Evolutionary conservation across 2,329 filamentous ascomycete genomes (phyloP).

Genomic region (Xylariales sp.): DNA sequence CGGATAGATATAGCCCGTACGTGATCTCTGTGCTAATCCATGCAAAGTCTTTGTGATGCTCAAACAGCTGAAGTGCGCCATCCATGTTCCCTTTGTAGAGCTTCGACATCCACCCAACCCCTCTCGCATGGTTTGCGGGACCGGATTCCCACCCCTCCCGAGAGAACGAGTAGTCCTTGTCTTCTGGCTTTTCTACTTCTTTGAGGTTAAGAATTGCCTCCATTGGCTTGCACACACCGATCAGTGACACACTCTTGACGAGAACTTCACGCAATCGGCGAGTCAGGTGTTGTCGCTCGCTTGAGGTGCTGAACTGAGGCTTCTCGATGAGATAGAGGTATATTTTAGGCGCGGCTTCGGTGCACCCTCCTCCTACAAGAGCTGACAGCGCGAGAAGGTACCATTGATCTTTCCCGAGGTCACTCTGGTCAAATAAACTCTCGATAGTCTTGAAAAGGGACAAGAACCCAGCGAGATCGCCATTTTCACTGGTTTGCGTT

Average conservation of each 20-base stretch:
- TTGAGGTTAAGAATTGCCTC: constrained; percentile 55
- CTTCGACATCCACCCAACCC: constrained; percentile 49
- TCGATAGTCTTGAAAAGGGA: too few relatives aligned
- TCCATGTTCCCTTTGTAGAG: constrained; percentile 48
- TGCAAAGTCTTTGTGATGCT: constrained; percentile 33
- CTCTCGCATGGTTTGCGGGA: constrained; percentile 47
- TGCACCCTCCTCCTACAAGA: too few relatives aligned
- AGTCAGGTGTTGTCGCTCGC: constrained; percentile 41
- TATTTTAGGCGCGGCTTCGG: constrained; percentile 46
- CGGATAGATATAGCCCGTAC: constrained; percentile 54
- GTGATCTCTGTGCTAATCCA: constrained; percentile 52
- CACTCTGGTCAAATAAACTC: too few relatives aligned
- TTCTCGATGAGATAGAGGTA: constrained; percentile 51
- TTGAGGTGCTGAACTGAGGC: constrained; percentile 36
- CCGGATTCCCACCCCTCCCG: constrained; percentile 57
- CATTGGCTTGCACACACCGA: constrained; percentile 60
- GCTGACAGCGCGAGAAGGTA: too few relatives aligned
- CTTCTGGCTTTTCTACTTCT: constrained; percentile 44
- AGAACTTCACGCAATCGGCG: constrained; percentile 52
- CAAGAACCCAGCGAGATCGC: too few relatives aligned
- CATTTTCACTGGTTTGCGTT: too few relatives aligned
- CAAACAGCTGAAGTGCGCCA: constrained; percentile 28
- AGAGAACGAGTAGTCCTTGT: constrained; percentile 50
- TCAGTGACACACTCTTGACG: constrained; percentile 52
- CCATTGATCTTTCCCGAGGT: too few relatives aligned